Evolutionary conservation across 495 filamentous ascomycete species (phyloP), one percentile per base, ranked within the genome.

Genomic region (Aspergillus saccharolyticus): DNA sequence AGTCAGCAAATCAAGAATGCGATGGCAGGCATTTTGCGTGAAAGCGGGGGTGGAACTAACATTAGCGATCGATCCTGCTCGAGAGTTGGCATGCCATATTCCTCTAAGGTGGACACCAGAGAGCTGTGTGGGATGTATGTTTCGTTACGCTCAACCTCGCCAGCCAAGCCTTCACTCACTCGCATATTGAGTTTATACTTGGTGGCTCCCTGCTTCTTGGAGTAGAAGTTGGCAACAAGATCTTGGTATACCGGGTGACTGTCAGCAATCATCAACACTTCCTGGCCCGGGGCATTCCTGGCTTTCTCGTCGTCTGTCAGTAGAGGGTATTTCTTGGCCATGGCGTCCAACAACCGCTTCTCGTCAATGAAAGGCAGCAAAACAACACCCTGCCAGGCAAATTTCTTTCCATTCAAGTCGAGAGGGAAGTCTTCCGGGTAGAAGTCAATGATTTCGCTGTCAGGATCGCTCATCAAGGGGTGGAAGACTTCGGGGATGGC

Each of bases 341-440:
- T 92, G 6, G 95, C 94, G 20, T 81, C 78, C 19, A 97, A 78
- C 18, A 99, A 74, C 30, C 92, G 83, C 52, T 86, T 86, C 74
- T 94, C 94, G 68, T 99, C 91, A 62, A 99, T 97, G 71, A 96
- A 99, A 0, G 94, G 94, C 18, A 99, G 82, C 25, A 97, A 75
- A 20, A 89, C 89, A 44, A 97, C 90, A 60, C 94, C 94, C 66
- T 99, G 93, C 94, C 94, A 99, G 2, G 90, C 89, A 71, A 96
- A 95, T 67, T 97, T 99, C 78, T 97, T 97, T 56, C 94, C 94
- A 56, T 99, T 97, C 53, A 97, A 72, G 67, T 99, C 94, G 54
- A 96, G 80, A 3, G 86, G 82, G 66, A 99, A 99, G 43, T 96
- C 89, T 63, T 90, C 89, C 0, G 95, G 95, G 63, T 99, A 99